Base-by-base conservation (phyloP, 495 filamentous ascomycete species). In the Talaromyces nanjingensis region DNA sequence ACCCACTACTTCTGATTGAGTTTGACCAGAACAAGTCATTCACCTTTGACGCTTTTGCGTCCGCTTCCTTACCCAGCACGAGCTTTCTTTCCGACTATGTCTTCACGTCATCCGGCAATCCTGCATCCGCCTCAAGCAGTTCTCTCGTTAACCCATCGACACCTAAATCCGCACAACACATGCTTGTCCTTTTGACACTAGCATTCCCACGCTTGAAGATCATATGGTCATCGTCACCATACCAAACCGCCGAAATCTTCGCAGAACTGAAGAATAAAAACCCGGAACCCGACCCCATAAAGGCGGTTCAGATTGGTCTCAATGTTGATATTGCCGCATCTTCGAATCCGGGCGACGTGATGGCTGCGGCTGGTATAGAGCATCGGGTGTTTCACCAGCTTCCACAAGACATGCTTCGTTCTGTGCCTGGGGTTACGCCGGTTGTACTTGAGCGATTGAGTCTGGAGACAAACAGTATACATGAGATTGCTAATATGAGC, bases 1-100 rank as follows among this genome's bases (percentile, higher is more conserved):
- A 75, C 66, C 91, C 93, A 0, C 89, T 98, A 83, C 87, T 98
- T 3, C 81, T 98, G 34, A 97, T 98, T 68, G 94, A 98, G 72
- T 98, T 98, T 74, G 93, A 98, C 74, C 90, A 96, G 71, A 92
- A 96, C 76, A 97, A 96, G 71, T 91, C 90, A 22, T 98, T 98
- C 74, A 98, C 91, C 9, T 88, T 98, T 16, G 94, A 98, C 74
- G 91, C 91, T 0, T 96, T 96, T 71, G 89, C 91, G 11, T 75
- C 76, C 22, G 69, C 72, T 18, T 70, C 73, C 18, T 72, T 68
- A 11, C 73, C 73, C 0, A 71, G 73, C 27, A 73, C 75, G 4
- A 72, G 69, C 9, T 79, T 81, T 67, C 62, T 74, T 55, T 77
- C 76, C 3, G 77, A 81, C 59, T 91, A 91, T 63, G 79, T 91